Evolutionary conservation across 2,329 filamentous ascomycete genomes (phyloP).

Genomic region (Chrysosphaeria jannelii): DNA sequence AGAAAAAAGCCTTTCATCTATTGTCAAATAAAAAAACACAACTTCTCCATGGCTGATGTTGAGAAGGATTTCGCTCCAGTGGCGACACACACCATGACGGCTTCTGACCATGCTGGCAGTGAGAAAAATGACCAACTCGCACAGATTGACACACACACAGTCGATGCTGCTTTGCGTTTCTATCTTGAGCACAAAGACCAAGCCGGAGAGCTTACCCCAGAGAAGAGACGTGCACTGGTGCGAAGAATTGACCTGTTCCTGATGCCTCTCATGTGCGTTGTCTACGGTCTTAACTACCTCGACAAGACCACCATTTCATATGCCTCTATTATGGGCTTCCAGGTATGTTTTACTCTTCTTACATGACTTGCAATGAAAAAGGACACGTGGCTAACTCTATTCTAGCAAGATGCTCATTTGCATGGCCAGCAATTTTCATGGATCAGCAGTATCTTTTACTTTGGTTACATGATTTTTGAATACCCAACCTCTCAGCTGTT

Average conservation of each 20-base stretch:
- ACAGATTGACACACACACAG: too few relatives aligned
- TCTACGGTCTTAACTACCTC: slow-evolving; percentile 41
- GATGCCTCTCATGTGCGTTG: slow-evolving; percentile 38
- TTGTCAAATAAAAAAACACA: too few relatives aligned
- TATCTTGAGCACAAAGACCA: too few relatives aligned
- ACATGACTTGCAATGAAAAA: slow-evolving; percentile 7
- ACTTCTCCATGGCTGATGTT: too few relatives aligned
- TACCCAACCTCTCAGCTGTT: slow-evolving; percentile 32
- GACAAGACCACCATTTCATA: slow-evolving; percentile 37
- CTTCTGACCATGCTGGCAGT: too few relatives aligned
- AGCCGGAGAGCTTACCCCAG: too few relatives aligned
- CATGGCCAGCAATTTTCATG: slow-evolving; percentile 27
- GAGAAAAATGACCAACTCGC: too few relatives aligned
- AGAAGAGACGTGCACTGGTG: slow-evolving; percentile 29
- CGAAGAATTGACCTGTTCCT: slow-evolving; percentile 36
- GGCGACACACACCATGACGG: too few relatives aligned
- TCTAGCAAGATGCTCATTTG: background rate
- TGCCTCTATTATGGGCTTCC: slow-evolving; percentile 33
- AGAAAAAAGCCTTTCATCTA: too few relatives aligned
- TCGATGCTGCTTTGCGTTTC: too few relatives aligned
- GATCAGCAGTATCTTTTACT: slow-evolving; percentile 47
- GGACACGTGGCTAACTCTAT: background rate
- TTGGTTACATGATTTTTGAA: slow-evolving; percentile 38
- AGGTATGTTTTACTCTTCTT: slow-evolving; percentile 16
- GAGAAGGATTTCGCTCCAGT: too few relatives aligned